Evolutionary conservation across 2,329 filamentous ascomycete genomes (phyloP).

Genomic region (Sclerotinia nivalis): DNA sequence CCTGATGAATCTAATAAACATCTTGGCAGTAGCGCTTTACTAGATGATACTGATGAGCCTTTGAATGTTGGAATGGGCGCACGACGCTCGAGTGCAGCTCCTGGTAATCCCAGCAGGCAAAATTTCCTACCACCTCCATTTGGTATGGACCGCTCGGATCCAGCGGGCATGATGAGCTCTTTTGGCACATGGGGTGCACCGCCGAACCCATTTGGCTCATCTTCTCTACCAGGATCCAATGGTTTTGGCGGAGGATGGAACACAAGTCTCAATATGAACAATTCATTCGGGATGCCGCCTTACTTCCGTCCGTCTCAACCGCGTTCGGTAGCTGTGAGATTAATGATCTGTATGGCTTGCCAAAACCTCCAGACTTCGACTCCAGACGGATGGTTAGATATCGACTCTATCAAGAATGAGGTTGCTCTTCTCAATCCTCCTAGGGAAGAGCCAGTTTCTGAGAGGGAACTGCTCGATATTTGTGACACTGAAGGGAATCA

Average conservation of each 20-base stretch:
- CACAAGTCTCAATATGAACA: conserved; percentile 46
- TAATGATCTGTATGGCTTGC: conserved; percentile 77
- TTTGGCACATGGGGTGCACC: conserved; percentile 41
- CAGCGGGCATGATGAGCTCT: conserved; percentile 36
- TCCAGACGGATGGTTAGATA: conserved; percentile 66
- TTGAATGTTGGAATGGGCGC: conserved; percentile 43
- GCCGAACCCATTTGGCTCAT: conserved; percentile 40
- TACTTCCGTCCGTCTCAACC: conserved; percentile 54
- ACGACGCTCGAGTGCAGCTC: conserved; percentile 40
- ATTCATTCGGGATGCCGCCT: conserved; percentile 44
- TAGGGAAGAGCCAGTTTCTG: conserved; percentile 47
- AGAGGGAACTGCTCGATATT: conserved; percentile 71
- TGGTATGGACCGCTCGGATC: conserved; percentile 38
- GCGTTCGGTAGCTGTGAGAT: conserved; percentile 67
- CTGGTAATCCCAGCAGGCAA: conserved; percentile 35
- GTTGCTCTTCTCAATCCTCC: conserved; percentile 60
- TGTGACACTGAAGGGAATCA: conserved; percentile 88
- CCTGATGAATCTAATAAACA: conserved; percentile 75
- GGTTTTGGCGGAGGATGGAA: conserved; percentile 39
- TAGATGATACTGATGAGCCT: conserved; percentile 70
- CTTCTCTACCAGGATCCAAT: conserved; percentile 39
- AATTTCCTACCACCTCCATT: conserved; percentile 38
- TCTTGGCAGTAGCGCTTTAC: conserved; percentile 84
- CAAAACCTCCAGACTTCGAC: conserved; percentile 56
- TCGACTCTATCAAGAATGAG: conserved; percentile 64